A percentile compares a stretch with the other conserved stretches of the same genome.
Evolutionary conservation across 2,329 filamentous ascomycete species (phyloP).

Genomic region (Penicillium polonicum): DNA sequence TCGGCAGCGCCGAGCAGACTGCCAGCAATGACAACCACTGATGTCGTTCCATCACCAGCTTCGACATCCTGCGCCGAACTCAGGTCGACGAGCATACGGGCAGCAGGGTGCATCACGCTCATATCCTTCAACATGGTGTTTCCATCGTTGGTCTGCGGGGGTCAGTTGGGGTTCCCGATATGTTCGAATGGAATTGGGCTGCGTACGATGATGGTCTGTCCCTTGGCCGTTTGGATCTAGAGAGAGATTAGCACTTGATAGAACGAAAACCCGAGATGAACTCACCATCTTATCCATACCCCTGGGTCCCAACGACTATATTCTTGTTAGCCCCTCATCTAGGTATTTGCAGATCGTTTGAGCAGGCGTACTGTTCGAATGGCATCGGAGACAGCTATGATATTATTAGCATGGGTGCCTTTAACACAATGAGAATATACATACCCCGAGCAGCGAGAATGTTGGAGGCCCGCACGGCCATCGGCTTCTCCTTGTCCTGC

Average conservation of each 20-base stretch:
- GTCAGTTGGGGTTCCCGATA: conserved; percentile 29
- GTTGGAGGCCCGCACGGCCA: conserved; percentile 92
- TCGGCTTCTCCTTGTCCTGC: conserved; percentile 92
- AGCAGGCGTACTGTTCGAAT: conserved; percentile 70
- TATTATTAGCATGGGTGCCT: conserved; percentile 28
- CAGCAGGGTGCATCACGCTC: conserved; percentile 98
- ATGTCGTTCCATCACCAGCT: conserved; percentile 96
- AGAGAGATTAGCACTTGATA: conserved; percentile 24
- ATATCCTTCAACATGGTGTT: conserved; percentile 99
- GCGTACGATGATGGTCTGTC: conserved; percentile 84
- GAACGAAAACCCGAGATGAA: background rate
- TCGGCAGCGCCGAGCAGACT: conserved; percentile 93
- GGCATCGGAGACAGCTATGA: conserved; percentile 86
- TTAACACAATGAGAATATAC: conserved; percentile 17
- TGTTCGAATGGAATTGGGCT: conserved; percentile 14
- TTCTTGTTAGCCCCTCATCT: conserved; percentile 42
- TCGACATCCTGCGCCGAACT: conserved; percentile 97
- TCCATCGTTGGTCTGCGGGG: conserved; percentile 80
- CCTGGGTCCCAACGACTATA: conserved; percentile 79
- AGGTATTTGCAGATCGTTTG: conserved; percentile 13
- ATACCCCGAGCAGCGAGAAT: conserved; percentile 94
- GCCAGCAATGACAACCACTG: conserved; percentile 95
- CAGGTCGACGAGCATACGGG: conserved; percentile 97
- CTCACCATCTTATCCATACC: conserved; percentile 96
- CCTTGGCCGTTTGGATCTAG: conserved; percentile 86